phyloP scores from a whole-genome alignment of 2,329 filamentous ascomycete genomes.

The Beauveria sp. region DNA sequence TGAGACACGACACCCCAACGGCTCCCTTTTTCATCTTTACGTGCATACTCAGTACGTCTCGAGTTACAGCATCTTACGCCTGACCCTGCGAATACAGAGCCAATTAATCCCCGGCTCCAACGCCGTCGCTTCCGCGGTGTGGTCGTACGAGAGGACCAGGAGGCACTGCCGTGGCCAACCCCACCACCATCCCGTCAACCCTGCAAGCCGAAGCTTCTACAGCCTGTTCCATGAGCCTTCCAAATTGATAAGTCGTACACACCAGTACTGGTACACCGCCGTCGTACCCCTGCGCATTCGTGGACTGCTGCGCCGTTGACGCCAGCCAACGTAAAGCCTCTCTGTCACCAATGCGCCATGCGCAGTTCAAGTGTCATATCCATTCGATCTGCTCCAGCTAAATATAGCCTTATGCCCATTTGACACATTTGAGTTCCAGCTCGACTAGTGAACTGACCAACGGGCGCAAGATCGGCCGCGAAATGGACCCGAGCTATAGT shows the following conservation, averaged over 20 bases:
- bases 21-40: background rate
- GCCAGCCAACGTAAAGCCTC: background rate
- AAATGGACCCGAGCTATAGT: background rate
- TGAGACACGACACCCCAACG: constrained; percentile 4
- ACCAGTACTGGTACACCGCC: background rate
- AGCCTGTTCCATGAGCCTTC: constrained; percentile 6
- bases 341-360: background rate
- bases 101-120: constrained; percentile 1
- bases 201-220: constrained; percentile 4
- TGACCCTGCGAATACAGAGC: background rate
- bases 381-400: background rate
- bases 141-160: background rate
- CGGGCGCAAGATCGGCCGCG: background rate
- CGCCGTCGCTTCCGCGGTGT: background rate
- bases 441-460: background rate
- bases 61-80: constrained; percentile 4
- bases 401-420: background rate
- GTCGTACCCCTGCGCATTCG: background rate
- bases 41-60: background rate
- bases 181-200: background rate
- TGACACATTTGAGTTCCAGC: background rate
- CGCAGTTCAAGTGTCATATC: background rate
- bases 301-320: background rate
- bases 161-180: background rate
- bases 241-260: background rate